Conservation (phyloP, 495 filamentous ascomycete species). For the Daldinia grandis region DNA sequence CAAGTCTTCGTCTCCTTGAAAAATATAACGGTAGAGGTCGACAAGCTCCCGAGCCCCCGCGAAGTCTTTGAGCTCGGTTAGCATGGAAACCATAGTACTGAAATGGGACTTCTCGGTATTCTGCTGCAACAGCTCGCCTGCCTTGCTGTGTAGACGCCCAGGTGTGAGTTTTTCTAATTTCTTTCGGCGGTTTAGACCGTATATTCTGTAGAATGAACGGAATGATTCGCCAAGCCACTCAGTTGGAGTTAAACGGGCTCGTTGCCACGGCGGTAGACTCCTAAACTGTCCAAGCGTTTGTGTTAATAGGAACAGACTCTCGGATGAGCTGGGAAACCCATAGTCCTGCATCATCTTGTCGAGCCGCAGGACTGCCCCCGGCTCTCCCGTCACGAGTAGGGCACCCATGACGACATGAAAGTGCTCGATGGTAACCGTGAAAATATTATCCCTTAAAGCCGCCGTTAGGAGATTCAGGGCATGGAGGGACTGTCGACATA, state of each 20-base stretch:
- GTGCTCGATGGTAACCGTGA: conserved; percentile 71
- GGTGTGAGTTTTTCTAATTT: conserved; percentile 41
- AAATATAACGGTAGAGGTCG: conserved; percentile 56
- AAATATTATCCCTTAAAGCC: conserved; percentile 64
- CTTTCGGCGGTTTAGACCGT: conserved; percentile 42
- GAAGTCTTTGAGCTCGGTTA: conserved; percentile 65
- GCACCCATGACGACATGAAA: conserved; percentile 76
- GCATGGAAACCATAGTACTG: conserved; percentile 64
- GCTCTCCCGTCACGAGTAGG: conserved; percentile 50
- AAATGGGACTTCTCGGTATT: conserved; percentile 62
- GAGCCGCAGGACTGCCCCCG: conserved; percentile 44
- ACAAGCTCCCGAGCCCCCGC: conserved; percentile 64
- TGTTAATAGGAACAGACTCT: conserved; percentile 46
- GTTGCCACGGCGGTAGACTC: conserved; percentile 33
- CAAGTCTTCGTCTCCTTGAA: conserved; percentile 42
- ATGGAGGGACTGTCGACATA: conserved; percentile 66
- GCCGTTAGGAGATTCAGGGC: conserved; percentile 71
- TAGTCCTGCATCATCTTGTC: conserved; percentile 48
- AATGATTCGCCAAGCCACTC: conserved; percentile 45
- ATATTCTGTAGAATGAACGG: conserved; percentile 42
- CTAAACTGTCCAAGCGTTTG: conserved; percentile 48
- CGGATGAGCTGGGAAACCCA: conserved; percentile 44
- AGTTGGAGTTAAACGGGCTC: conserved; percentile 21
- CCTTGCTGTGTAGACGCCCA: conserved; percentile 21
- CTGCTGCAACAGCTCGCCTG: conserved; percentile 50